Base-by-base conservation (phyloP, 345 rosid genomes). In the Arabidopsis suecica region DNA sequence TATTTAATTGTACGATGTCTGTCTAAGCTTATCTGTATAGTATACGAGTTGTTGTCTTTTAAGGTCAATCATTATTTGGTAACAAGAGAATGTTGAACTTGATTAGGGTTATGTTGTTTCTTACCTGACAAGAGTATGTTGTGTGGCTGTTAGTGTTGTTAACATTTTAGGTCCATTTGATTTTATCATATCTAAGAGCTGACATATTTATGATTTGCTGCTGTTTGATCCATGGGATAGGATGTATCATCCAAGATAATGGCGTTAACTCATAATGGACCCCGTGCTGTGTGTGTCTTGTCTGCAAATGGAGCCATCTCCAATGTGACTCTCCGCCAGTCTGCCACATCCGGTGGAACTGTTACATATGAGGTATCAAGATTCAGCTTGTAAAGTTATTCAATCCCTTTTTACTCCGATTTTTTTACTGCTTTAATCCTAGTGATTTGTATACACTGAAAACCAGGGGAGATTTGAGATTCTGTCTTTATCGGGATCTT, bases 301-400 rank as follows among this genome's bases (percentile, higher is more conserved):
- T 91, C 98, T 32, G 97, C 97, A 41, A 90, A 82, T 78, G 98
- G 98, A 62, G 81, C 95, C 18, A 91, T 94, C 57, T 88, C 96
- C 42, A 88, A 86, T 1, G 96, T 88, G 51, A 90, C 91, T 53
- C 91, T 94, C 61, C 84, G 83, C 33, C 95, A 89, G 81, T 80
- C 90, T 9, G 67, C 87, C 32, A 80, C 83, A 37, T 85, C 93
- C 6, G 91, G 88, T 75, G 95, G 93, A 81, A 78, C 86, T 2
- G 86, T 91, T 28, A 86, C 96, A 41, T 90, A 90, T 50, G 97
- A 91, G 97, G 98, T 94, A 79, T 50, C 6, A 28, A 38, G 13
- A 38, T 57, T 18, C 9, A 38, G 3, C 23, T 48, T 41, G 40
- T 49, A 59, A 25, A 4, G 47, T 18, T 61, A 12, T 28, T 38